Evolutionary conservation across 768 basidiomycete species (phyloP), one percentile per base, ranked within the genome.

Genomic region (Amylocystis lapponica): DNA sequence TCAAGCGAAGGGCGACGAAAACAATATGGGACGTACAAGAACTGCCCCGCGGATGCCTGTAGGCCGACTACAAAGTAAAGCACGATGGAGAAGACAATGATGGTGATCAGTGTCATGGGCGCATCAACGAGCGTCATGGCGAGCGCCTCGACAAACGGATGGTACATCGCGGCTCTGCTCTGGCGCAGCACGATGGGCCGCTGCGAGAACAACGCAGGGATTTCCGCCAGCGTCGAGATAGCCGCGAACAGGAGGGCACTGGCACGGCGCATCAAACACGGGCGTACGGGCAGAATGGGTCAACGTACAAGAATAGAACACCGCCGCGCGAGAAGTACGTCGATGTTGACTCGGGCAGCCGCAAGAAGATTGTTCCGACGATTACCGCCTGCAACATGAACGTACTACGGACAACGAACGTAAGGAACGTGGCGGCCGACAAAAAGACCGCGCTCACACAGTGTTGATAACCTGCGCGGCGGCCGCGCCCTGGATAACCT

Each of bases 261-360:
- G 3, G 43, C 81, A 81, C 37, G 1, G 16, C 26, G 5, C 11
- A 30, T n/a, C 11, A 7, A 20, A 50, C 25, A 32, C 39, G 23
- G 20, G 26, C 13, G 19, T 16, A 39, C 12, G 22, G 3, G 21
- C 25, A 27, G 17, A 39, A 38, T 9, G 22, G 26, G 16, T 3
- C 31, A 21, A 63, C 76, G 25, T 57, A 82, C 75, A 88, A 86
- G 73, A 85, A 89, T 19, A 91, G 66, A 19, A 84, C 70, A 63
- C 86, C 80, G 30, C 84, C 86, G 16, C 88, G 76, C 17, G 82
- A 79, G 69, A 85, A 88, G 56, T 75, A 82, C 10, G 76, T 78
- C 11, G 67, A 60, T 1, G 86, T 85, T 6, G 65, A 64, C 13
- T 74, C 64, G 1, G 75, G 68, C 26, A 79, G 62, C 6, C 71